Evolutionary conservation across 2,329 filamentous ascomycete species (phyloP).

Genomic region (Alternaria arbusti): DNA sequence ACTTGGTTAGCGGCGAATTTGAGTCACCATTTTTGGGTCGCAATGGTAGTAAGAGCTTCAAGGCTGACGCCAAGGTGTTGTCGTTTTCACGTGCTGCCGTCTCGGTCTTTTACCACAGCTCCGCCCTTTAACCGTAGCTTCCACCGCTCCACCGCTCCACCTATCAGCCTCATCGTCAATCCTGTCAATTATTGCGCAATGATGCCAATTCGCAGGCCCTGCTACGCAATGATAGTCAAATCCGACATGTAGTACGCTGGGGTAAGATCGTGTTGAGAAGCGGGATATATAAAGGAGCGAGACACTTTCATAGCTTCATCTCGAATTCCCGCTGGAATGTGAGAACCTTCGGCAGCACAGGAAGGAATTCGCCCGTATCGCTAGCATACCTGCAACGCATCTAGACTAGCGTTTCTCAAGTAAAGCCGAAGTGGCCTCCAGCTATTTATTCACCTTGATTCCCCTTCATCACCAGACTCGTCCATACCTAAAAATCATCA

Average conservation of each 20-base stretch:
- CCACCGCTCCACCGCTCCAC: background rate
- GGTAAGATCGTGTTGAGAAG: background rate
- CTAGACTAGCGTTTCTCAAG: background rate
- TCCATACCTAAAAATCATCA: background rate
- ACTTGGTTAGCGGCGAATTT: background rate
- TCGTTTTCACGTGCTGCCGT: background rate
- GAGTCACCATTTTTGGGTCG: background rate
- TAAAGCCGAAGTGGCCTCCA: background rate
- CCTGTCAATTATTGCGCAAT: background rate
- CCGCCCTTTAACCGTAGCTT: background rate
- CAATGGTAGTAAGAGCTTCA: background rate
- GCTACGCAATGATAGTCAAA: background rate
- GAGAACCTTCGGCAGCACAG: background rate
- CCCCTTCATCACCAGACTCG: background rate
- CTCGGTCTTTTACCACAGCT: background rate
- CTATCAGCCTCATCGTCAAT: background rate
- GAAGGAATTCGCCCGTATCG: background rate
- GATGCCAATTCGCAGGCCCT: background rate
- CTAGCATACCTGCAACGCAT: background rate
- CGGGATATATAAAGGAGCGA: no score
- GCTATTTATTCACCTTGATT: background rate
- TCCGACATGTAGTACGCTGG: background rate
- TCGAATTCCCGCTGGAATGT: background rate
- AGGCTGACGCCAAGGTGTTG: background rate
- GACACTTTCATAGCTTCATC: no score